These are phyloP conservation scores for Cytospora paraplurivora DNA, from an alignment of 2,329 filamentous ascomycete genomes.

Conservation along the genomic window DNA sequence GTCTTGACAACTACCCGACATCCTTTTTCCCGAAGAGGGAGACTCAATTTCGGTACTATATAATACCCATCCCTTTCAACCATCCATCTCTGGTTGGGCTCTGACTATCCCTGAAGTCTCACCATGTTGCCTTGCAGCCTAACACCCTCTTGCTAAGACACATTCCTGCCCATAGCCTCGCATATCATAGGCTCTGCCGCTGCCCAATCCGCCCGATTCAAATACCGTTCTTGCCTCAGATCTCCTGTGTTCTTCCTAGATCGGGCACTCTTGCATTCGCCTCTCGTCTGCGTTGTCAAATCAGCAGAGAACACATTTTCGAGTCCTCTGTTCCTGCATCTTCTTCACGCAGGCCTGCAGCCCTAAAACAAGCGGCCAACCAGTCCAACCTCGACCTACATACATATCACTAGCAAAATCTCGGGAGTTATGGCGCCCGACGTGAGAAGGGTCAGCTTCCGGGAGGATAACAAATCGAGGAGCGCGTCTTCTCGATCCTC, in stretches of 20 bases:
- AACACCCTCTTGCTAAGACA: constrained; percentile 21
- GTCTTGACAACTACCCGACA: neutral
- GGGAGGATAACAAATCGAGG: constrained; percentile 35
- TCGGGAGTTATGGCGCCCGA: constrained; percentile 17
- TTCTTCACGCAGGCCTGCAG: constrained; percentile 11
- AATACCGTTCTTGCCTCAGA: constrained; percentile 30
- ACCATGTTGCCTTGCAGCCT: constrained; percentile 26
- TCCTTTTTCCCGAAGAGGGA: constrained; percentile 7
- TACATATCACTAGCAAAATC: constrained; percentile 1
- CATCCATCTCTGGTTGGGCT: constrained; percentile 27
- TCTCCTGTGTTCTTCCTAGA: constrained; percentile 33
- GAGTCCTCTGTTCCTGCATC: constrained; percentile 26
- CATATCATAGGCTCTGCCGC: constrained; percentile 28
- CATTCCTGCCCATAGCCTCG: constrained; percentile 34
- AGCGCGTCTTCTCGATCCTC: constrained; percentile 35
- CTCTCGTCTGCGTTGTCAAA: constrained; percentile 34
- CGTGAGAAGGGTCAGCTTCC: constrained; percentile 38
- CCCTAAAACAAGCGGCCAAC: constrained; percentile 18
- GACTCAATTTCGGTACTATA: constrained; percentile 13
- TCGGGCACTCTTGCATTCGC: constrained; percentile 39
- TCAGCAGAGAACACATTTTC: constrained; percentile 39
- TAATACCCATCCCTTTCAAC: constrained; percentile 16
- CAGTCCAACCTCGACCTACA: neutral
- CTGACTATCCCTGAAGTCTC: constrained; percentile 23
- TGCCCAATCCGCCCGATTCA: constrained; percentile 32